Conservation (phyloP, 2,329 filamentous ascomycete species). For the Penicillium sp. region DNA sequence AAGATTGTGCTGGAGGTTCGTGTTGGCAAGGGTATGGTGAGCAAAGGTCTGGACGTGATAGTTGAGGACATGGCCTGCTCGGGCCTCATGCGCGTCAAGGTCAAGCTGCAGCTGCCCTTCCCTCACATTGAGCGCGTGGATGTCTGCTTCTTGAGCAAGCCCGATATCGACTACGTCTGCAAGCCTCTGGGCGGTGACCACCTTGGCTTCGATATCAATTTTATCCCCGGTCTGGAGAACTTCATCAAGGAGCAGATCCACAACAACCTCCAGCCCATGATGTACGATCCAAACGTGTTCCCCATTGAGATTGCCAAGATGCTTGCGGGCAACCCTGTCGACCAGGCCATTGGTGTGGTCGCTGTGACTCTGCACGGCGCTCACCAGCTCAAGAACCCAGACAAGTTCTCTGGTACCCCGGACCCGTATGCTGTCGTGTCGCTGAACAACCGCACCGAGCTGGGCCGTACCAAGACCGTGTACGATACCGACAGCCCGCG, state of each 20-base stretch:
- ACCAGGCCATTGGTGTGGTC: slow-evolving; percentile 92
- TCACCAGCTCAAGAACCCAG: slow-evolving; percentile 88
- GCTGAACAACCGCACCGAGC: slow-evolving; percentile 76
- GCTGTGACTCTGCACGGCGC: slow-evolving; percentile 90
- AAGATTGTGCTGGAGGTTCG: slow-evolving; percentile 95
- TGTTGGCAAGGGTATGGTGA: slow-evolving; percentile 93
- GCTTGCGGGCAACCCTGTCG: slow-evolving; percentile 89
- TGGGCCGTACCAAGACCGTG: slow-evolving; percentile 87
- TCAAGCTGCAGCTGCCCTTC: slow-evolving; percentile 95
- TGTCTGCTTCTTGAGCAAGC: slow-evolving; percentile 88
- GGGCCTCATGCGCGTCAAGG: slow-evolving; percentile 93
- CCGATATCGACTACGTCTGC: slow-evolving; percentile 93
- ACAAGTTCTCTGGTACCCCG: slow-evolving; percentile 87
- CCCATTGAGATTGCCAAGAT: slow-evolving; percentile 98
- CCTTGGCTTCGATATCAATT: slow-evolving; percentile 98
- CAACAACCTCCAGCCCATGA: slow-evolving; percentile 90
- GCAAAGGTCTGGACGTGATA: slow-evolving; percentile 95
- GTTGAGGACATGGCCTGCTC: slow-evolving; percentile 97
- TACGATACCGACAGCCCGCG: slow-evolving; percentile 81
- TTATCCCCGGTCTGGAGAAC: slow-evolving; percentile 87
- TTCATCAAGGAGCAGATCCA: slow-evolving; percentile 98
- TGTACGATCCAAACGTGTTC: slow-evolving; percentile 98
- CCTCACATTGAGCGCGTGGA: slow-evolving; percentile 94
- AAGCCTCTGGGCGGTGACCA: slow-evolving; percentile 95
- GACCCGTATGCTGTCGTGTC: slow-evolving; percentile 88